These are phyloP conservation scores for Pseudognaphalium luteoalbum DNA, from an alignment of 129 eudicot species.

Conservation along the genomic window DNA sequence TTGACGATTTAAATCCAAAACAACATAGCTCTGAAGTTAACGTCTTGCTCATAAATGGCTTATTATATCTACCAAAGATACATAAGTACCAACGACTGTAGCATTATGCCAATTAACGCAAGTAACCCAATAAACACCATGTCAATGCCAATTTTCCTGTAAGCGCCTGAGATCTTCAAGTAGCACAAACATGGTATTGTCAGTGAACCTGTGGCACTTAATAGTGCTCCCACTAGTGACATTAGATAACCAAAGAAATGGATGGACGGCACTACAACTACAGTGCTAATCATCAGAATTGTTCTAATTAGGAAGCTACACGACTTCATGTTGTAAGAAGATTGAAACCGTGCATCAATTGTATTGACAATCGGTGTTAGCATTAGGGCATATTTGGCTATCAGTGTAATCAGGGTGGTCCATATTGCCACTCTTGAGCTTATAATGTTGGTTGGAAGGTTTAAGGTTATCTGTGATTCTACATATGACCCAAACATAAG, in stretches of 20 bases:
- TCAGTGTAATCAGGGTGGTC: slow-evolving; percentile 76
- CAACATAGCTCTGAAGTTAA: neutral
- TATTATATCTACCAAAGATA: slow-evolving; percentile 50
- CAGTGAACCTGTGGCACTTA: slow-evolving; percentile 68
- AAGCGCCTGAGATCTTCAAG: slow-evolving; percentile 63
- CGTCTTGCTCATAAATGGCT: slow-evolving; percentile 28
- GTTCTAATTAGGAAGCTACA: slow-evolving; percentile 54
- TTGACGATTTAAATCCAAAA: neutral
- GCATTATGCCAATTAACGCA: slow-evolving; percentile 44
- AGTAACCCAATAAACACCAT: slow-evolving; percentile 33
- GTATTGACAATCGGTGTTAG: slow-evolving; percentile 63
- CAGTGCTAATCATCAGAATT: slow-evolving; percentile 56
- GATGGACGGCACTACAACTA: slow-evolving; percentile 57
- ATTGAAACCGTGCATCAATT: slow-evolving; percentile 51
- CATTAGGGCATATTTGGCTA: slow-evolving; percentile 86
- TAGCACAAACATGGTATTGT: slow-evolving; percentile 74
- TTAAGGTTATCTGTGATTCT: too few relatives aligned
- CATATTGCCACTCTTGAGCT: slow-evolving; percentile 75
- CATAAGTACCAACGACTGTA: slow-evolving; percentile 64
- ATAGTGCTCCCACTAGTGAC: slow-evolving; percentile 90
- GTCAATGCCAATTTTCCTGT: slow-evolving; percentile 49
- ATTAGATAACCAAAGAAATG: slow-evolving; percentile 69
- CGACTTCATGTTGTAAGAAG: slow-evolving; percentile 30
- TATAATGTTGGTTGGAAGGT: slow-evolving; percentile 10
- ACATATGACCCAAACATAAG: too few relatives aligned